Conservation (phyloP, 129 eudicot species). For the Centaurea solstitialis region DNA sequence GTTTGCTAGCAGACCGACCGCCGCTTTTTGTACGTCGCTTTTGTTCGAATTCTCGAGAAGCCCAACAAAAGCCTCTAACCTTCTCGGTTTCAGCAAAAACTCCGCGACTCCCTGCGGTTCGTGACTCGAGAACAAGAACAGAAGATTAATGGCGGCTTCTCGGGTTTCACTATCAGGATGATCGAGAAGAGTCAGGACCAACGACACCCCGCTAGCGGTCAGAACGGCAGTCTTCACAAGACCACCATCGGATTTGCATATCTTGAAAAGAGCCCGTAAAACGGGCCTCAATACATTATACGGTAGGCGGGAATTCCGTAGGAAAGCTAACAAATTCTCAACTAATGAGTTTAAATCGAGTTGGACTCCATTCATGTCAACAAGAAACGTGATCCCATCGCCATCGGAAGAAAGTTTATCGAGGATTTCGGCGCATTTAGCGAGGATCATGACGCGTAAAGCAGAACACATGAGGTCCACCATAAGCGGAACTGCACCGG, state of each 20-base stretch:
- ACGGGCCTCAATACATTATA: constrained; percentile 44
- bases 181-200: constrained; percentile 54
- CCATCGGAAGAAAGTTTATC: constrained; percentile 57
- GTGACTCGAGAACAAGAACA: constrained; percentile 64
- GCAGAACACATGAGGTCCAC: constrained; percentile 41
- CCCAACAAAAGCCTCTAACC: constrained; percentile 57
- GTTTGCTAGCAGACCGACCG: constrained; percentile 71
- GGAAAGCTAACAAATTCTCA: constrained; percentile 36
- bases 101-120: constrained; percentile 68
- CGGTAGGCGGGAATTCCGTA: constrained; percentile 40
- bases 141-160: constrained; percentile 60
- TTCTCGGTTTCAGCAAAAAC: constrained; percentile 56
- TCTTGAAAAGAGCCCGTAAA: constrained; percentile 48
- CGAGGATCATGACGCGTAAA: constrained; percentile 25
- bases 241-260: constrained; percentile 50
- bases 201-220: constrained; percentile 53
- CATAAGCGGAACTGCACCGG: constrained; percentile 49
- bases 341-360: constrained; percentile 39
- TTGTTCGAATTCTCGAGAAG: constrained; percentile 48
- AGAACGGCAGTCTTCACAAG: constrained; percentile 64
- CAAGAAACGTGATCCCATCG: constrained; percentile 59
- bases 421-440: constrained; percentile 57
- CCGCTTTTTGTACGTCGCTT: constrained; percentile 56
- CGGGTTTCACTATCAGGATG: constrained; percentile 55
- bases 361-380: constrained; percentile 35